These are phyloP conservation scores for Aspergillus pseudonomiae DNA, from an alignment of 2,329 filamentous ascomycete species.

Conservation along the genomic window DNA sequence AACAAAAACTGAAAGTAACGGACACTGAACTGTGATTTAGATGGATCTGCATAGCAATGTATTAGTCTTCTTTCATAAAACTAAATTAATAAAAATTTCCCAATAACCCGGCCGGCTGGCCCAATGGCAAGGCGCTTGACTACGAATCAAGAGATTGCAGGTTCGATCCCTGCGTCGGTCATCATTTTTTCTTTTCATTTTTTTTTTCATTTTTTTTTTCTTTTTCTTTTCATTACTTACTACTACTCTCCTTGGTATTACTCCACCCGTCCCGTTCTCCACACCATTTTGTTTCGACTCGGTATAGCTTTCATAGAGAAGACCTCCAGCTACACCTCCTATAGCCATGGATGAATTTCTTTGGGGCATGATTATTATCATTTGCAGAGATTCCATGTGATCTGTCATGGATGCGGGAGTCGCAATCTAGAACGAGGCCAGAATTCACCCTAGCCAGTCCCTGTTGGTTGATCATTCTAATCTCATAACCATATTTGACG, in stretches of 20 bases:
- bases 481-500: not conserved
- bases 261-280: not conserved
- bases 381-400: too few species aligned
- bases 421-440: not conserved
- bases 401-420: too few species aligned
- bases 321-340: too few species aligned
- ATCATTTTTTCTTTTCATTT: slow-evolving; percentile 12
- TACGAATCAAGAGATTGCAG: slow-evolving; percentile 57
- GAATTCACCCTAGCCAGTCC: not conserved
- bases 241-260: too few species aligned
- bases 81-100: fast-evolving
- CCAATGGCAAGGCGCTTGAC: slow-evolving; percentile 53
- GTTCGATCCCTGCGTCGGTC: slow-evolving; percentile 49
- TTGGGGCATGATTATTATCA: too few species aligned
- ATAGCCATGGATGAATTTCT: too few species aligned
- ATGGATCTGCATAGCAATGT: too few species aligned
- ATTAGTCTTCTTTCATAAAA: too few species aligned
- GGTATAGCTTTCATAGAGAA: too few species aligned
- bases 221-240: not conserved
- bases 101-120: not conserved
- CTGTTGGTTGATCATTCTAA: not conserved
- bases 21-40: too few species aligned
- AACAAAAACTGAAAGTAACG: too few species aligned
- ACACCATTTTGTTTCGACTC: not conserved
- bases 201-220: not conserved